A percentile compares a stretch with the other conserved stretches of the same genome.
These are phyloP conservation scores for Fusarium tanahbumbuense DNA, from an alignment of 2,329 filamentous ascomycete genomes.

Conservation along the genomic window DNA sequence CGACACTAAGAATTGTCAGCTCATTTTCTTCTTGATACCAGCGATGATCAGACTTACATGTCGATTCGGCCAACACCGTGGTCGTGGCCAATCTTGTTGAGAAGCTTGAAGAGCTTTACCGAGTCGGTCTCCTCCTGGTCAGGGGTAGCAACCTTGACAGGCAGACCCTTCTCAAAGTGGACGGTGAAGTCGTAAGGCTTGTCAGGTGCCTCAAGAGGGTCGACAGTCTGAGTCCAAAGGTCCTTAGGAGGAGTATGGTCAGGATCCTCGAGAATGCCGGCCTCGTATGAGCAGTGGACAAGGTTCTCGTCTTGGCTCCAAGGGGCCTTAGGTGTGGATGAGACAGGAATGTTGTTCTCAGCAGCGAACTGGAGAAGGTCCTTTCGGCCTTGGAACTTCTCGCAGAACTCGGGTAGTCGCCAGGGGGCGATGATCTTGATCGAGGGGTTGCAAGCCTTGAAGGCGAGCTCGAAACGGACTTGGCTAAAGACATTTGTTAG, in stretches of 20 bases:
- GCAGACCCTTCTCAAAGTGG: constrained; percentile 74
- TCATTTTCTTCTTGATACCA: neutral
- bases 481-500: constrained; percentile 46
- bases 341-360: constrained; percentile 75
- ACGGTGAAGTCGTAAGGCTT: constrained; percentile 73
- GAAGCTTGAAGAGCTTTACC: constrained; percentile 72
- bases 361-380: constrained; percentile 67
- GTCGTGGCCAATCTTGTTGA: constrained; percentile 72
- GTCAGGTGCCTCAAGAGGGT: constrained; percentile 73
- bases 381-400: constrained; percentile 65
- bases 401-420: constrained; percentile 76
- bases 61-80: constrained; percentile 76
- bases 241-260: constrained; percentile 70
- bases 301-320: constrained; percentile 65
- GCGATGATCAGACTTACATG: constrained; percentile 30
- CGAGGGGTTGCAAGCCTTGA: constrained; percentile 63
- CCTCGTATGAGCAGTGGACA: constrained; percentile 35
- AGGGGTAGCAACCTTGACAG: constrained; percentile 69
- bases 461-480: constrained; percentile 55
- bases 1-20: constrained; percentile 49
- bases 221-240: constrained; percentile 76
- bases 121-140: constrained; percentile 70
- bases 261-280: constrained; percentile 59
- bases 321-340: constrained; percentile 77
- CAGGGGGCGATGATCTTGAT: constrained; percentile 82